Percentiles rank a stretch among this genome's conserved stretches.
Conservation (phyloP, 345 rosid genomes). For the Cardamine chenopodiifolia region DNA sequence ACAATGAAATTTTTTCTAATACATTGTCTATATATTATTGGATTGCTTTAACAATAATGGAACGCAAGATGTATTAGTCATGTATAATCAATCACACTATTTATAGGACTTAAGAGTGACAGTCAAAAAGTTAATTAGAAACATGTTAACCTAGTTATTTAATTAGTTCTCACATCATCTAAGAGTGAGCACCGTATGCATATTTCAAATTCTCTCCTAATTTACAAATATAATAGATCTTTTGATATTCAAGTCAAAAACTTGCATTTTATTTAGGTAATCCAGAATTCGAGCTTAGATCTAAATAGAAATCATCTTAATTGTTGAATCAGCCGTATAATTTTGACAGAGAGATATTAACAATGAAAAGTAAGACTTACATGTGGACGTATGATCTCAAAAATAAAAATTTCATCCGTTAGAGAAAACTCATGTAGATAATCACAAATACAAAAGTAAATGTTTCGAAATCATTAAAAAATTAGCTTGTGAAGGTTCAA, state of each 20-base stretch:
- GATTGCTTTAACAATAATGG: slow-evolving; percentile 37
- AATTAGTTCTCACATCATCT: slow-evolving; percentile 20
- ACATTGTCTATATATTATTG: slow-evolving; percentile 37
- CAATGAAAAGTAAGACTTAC: slow-evolving; percentile 7
- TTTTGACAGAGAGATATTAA: neutral
- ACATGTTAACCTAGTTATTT: slow-evolving; percentile 24
- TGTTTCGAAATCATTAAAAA: neutral
- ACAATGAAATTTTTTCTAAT: slow-evolving; percentile 24
- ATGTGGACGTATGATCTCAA: slow-evolving; percentile 23
- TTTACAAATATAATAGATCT: neutral
- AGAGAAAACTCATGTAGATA: slow-evolving; percentile 14
- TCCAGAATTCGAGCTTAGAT: neutral
- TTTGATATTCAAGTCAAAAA: neutral
- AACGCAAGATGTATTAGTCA: slow-evolving; percentile 29
- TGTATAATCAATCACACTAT: slow-evolving; percentile 36
- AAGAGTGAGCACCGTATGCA: neutral
- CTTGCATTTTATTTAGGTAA: neutral
- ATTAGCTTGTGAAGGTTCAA: slow-evolving; percentile 33
- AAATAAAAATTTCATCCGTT: neutral
- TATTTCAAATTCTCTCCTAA: neutral
- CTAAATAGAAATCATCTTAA: neutral
- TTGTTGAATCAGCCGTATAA: neutral
- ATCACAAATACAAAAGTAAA: neutral
- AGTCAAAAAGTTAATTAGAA: slow-evolving; percentile 15
- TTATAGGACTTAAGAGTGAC: slow-evolving; percentile 36